Base-by-base conservation (phyloP, 1,139 yeast genomes). In the Meyerozyma carpophila region DNA sequence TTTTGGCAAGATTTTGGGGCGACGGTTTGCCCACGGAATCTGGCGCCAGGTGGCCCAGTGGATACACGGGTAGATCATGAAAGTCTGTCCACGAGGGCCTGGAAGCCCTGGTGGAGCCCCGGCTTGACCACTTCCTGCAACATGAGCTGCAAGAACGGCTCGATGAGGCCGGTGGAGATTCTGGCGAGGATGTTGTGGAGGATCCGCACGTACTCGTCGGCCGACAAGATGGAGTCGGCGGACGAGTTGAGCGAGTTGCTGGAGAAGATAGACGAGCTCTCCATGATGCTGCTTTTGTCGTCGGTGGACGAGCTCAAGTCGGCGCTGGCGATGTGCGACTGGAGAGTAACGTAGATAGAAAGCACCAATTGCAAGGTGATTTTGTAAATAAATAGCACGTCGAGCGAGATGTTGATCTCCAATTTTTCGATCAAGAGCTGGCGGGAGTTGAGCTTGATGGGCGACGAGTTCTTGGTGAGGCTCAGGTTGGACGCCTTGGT, bases 1-100 rank as follows among this genome's bases (percentile, higher is more conserved):
- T 48, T 57, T 83, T 5, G 95, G 95, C 31, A 83, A 82, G 59
- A 72, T 82, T 34, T 53, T 86, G 36, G 95, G 95, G 8, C 72
- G 94, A 49, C 63, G 82, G 50, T 68, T 75, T 50, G 82, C 88
- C 13, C 54, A 50, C 26, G 20, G 47, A 2, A 37, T 46, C 26
- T 51, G 54, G 54, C 45, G 49, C 8, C 46, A 41, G 16, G 40
- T 50, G 25, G 54, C 53, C 32, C 43, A 44, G 39, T 49, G 52
- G 51, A 28, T 28, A 28, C 14, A 28, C 13, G 32, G 32, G 8
- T 48, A 21, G 24, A 3, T 6, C 20, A 34, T 1, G 38, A 49
- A 42, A 66, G 56, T 37, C 58, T 59, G 37, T 54, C 54, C 20
- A 70, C 53, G 42, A 71, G 59, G 38, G 57, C 52, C 42, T 55